Percentiles rank a stretch among this genome's conserved stretches.
Evolutionary conservation across 352 stramenopile species (phyloP).

Genomic region (Globisporangium cystogenes): DNA sequence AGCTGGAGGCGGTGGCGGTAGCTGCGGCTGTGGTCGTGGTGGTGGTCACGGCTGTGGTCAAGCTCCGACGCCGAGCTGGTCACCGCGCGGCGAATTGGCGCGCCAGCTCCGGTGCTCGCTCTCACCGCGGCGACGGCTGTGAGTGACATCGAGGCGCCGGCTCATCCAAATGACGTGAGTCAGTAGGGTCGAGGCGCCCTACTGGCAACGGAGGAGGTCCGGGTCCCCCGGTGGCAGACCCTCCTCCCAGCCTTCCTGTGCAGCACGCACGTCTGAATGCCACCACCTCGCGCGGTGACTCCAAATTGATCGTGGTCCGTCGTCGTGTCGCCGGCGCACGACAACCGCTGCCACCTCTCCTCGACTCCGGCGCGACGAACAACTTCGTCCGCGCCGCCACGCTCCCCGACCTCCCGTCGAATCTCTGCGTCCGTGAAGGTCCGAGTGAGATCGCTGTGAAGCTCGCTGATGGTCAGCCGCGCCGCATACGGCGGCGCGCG

Average conservation of each 20-base stretch:
- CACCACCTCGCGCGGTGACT: constrained; percentile 13
- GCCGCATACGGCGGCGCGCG: no score
- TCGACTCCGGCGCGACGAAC: background rate
- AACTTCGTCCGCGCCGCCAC: background rate
- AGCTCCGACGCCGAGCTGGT: no score
- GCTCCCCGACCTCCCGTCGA: background rate
- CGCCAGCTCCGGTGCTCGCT: background rate
- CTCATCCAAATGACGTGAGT: background rate
- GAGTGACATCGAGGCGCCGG: no score
- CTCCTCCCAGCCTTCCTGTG: background rate
- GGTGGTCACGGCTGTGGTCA: background rate
- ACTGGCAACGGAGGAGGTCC: background rate
- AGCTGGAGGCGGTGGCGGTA: no score
- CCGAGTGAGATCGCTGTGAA: background rate
- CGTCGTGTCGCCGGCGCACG: constrained; percentile 11
- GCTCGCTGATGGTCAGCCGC: background rate
- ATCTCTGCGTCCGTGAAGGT: no score
- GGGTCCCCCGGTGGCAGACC: background rate
- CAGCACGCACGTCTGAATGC: constrained; percentile 5
- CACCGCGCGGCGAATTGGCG: no score
- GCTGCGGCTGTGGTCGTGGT: background rate
- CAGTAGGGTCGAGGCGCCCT: background rate
- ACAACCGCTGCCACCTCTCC: background rate
- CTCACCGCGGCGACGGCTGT: no score
- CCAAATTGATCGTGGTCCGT: constrained; percentile 13